Percentiles rank a stretch among this genome's conserved stretches.
phyloP scores from a whole-genome alignment of 1,284 basidiomycete species.

The Xerocomus cyaneibrunnescens region DNA sequence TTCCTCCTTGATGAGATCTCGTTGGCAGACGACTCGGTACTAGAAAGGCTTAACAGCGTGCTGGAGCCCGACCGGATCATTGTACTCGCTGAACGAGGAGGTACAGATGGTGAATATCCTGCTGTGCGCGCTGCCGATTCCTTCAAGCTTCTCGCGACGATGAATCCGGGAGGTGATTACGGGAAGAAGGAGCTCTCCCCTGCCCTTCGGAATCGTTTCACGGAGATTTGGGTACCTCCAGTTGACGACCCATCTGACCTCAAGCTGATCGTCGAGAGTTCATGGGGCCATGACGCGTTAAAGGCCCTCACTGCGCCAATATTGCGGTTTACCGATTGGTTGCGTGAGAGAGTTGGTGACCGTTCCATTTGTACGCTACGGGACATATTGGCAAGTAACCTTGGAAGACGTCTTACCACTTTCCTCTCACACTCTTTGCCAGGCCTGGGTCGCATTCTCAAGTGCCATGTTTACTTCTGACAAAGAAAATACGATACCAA shows the following conservation, averaged over 20 bases:
- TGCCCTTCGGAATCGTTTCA: conserved; percentile 96
- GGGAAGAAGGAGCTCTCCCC: conserved; percentile 99
- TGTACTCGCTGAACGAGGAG: conserved; percentile 92
- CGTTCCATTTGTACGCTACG: conserved; percentile 74
- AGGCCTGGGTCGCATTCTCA: conserved; percentile 94
- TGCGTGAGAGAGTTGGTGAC: conserved; percentile 67
- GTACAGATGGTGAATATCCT: conserved; percentile 68
- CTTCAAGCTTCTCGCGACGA: conserved; percentile 95
- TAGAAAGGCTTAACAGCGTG: conserved; percentile 97
- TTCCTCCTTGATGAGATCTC: conserved; percentile 98
- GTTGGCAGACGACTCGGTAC: conserved; percentile 96
- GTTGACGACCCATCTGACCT: conserved; percentile 79
- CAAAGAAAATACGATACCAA: conserved; percentile 39
- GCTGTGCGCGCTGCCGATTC: conserved; percentile 60
- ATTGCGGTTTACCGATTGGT: conserved; percentile 84
- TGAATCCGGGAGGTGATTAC: conserved; percentile 99
- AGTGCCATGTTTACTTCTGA: conserved; percentile 57
- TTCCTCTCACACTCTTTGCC: conserved; percentile 16
- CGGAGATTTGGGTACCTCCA: conserved; percentile 98
- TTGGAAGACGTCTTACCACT: background rate
- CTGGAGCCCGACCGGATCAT: conserved; percentile 89
- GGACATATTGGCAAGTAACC: conserved; percentile 77
- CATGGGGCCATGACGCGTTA: conserved; percentile 68
- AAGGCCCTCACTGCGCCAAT: conserved; percentile 61
- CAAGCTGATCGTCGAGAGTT: conserved; percentile 72